These are phyloP conservation scores for Neofusicoccum sp. DNA, from an alignment of 2,329 filamentous ascomycete species.

Conservation along the genomic window DNA sequence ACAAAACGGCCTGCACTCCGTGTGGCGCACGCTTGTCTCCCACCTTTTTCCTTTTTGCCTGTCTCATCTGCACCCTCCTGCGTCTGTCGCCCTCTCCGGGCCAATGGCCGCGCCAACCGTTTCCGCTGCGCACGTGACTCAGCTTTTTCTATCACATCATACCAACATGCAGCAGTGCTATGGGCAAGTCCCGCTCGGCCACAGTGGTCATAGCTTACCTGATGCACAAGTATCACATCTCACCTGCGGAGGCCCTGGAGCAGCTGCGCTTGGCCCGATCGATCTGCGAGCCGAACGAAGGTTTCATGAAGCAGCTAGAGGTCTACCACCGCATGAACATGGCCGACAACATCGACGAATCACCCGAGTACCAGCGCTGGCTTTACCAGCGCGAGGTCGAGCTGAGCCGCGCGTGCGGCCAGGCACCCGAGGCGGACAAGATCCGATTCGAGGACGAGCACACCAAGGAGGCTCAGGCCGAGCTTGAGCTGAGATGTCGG, in stretches of 20 bases:
- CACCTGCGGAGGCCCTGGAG: constrained; percentile 63
- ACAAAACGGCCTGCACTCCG: constrained; percentile 5
- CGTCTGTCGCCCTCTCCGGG: background rate
- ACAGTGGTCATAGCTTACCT: constrained; percentile 82
- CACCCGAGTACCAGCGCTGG: constrained; percentile 80
- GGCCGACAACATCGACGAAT: constrained; percentile 64
- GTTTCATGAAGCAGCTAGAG: constrained; percentile 85
- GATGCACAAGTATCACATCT: constrained; percentile 57
- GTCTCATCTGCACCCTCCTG: background rate
- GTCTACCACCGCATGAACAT: constrained; percentile 87
- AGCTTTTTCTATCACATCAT: constrained; percentile 5
- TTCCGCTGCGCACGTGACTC: constrained; percentile 5
- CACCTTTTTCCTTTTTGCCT: background rate
- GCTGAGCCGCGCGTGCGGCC: constrained; percentile 67
- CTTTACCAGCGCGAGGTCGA: constrained; percentile 65
- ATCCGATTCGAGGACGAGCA: constrained; percentile 79
- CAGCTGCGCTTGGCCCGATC: constrained; percentile 69
- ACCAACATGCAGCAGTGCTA: constrained; percentile 63
- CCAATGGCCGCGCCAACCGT: background rate
- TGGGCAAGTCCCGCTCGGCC: constrained; percentile 93
- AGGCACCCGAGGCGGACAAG: constrained; percentile 71
- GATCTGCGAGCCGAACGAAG: constrained; percentile 83
- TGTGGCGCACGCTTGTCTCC: background rate
- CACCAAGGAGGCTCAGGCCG: constrained; percentile 31
- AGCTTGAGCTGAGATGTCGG: constrained; percentile 74